Conservation (phyloP, 768 basidiomycete species). For the Serendipita indica region DNA sequence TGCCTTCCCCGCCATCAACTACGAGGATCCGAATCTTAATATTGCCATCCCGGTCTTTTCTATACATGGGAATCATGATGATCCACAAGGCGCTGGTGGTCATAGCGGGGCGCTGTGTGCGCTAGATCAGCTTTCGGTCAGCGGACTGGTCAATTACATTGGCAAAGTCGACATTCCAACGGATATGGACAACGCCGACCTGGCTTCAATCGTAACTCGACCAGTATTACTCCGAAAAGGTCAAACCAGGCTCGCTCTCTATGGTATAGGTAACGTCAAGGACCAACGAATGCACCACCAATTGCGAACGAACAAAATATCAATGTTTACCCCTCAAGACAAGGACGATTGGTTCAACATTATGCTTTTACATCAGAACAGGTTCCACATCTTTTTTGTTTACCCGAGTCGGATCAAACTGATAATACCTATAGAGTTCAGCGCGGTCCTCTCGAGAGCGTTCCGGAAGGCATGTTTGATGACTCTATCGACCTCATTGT, state of each 20-base stretch:
- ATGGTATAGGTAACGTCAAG: constrained; percentile 93
- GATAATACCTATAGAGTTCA: constrained; percentile 50
- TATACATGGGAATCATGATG: constrained; percentile 98
- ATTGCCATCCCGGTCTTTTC: constrained; percentile 95
- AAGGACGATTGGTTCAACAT: constrained; percentile 93
- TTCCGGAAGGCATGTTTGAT: constrained; percentile 95
- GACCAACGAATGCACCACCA: constrained; percentile 96
- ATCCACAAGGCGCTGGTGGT: constrained; percentile 83
- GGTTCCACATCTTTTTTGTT: constrained; percentile 34
- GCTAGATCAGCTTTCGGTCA: constrained; percentile 84
- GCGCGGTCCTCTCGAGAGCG: constrained; percentile 86
- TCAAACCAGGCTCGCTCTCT: constrained; percentile 71
- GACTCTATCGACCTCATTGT: constrained; percentile 85
- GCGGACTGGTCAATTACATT: constrained; percentile 93
- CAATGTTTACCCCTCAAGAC: constrained; percentile 91
- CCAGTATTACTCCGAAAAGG: constrained; percentile 90
- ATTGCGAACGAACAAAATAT: constrained; percentile 79
- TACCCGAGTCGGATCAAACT: neutral
- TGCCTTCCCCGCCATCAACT: constrained; percentile 94
- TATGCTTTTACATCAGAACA: constrained; percentile 86
- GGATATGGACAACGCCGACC: constrained; percentile 46
- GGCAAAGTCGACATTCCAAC: constrained; percentile 84
- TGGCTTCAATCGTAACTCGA: constrained; percentile 66
- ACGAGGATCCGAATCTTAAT: constrained; percentile 93
- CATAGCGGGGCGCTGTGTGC: constrained; percentile 94